These are phyloP conservation scores for Syzygium jambos DNA, from an alignment of 345 rosid species.

Conservation along the genomic window DNA sequence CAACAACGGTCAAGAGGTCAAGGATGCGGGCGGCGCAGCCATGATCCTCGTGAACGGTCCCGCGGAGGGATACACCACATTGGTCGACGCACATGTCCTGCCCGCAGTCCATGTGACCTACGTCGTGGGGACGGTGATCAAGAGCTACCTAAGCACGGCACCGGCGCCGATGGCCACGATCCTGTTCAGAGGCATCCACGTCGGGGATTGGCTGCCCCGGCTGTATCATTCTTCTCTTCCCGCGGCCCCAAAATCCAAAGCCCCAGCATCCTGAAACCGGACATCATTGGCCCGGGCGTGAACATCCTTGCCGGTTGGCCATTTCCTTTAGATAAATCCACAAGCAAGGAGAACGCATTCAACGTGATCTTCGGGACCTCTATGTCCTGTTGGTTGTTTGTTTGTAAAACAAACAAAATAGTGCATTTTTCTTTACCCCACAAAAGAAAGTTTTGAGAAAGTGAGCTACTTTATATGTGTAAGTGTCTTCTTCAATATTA, in stretches of 20 bases:
- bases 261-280: conserved; percentile 42
- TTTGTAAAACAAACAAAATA: too few relatives aligned
- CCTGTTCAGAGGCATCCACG: conserved; percentile 10
- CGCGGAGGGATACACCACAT: conserved; percentile 15
- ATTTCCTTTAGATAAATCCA: conserved; percentile 4
- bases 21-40: conserved; percentile 20
- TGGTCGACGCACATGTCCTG: conserved; percentile 10
- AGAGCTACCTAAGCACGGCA: conserved; percentile 14
- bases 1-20: conserved; percentile 24
- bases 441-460: too few relatives aligned
- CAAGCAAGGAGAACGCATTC: conserved; percentile 8
- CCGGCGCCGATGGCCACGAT: conserved; percentile 12
- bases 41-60: conserved; percentile 17
- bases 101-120: conserved; percentile 18
- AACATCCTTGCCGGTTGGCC: conserved; percentile 33
- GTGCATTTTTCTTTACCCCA: too few relatives aligned
- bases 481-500: too few relatives aligned
- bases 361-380: conserved; percentile 38
- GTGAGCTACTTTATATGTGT: too few relatives aligned
- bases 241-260: conserved; percentile 35
- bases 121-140: conserved; percentile 13
- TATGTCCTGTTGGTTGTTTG: too few relatives aligned
- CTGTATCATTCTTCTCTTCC: conserved; percentile 32
- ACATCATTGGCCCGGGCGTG: conserved; percentile 26
- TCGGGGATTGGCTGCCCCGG: conserved; percentile 17